Conservation (phyloP, 2,329 filamentous ascomycete species). For the Venturia effusa region DNA sequence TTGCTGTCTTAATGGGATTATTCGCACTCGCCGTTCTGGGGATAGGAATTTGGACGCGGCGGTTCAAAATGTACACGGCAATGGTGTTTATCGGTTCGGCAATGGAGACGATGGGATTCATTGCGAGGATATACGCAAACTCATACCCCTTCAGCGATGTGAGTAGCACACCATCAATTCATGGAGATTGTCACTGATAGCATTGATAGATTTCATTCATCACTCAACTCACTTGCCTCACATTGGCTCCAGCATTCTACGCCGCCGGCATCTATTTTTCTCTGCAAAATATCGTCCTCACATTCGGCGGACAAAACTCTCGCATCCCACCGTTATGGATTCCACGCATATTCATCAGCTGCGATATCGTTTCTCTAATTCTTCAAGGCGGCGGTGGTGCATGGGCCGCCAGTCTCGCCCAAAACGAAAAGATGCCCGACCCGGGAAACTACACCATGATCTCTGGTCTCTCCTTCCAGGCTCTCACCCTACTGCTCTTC, state of each 20-base stretch:
- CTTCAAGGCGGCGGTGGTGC: conserved; percentile 36
- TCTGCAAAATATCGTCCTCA: conserved; percentile 33
- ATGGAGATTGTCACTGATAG: background rate
- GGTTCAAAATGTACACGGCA: conserved; percentile 12
- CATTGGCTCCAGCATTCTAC: conserved; percentile 45
- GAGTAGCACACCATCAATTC: conserved; percentile 16
- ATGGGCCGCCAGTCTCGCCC: conserved; percentile 24
- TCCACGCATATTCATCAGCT: conserved; percentile 40
- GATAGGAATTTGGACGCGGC: conserved; percentile 6
- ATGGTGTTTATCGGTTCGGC: conserved; percentile 8
- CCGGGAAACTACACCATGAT: conserved; percentile 35
- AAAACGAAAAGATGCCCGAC: conserved; percentile 11
- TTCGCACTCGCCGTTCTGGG: conserved; percentile 13
- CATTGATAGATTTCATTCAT: conserved; percentile 43
- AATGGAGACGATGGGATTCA: conserved; percentile 11
- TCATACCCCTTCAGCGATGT: conserved; percentile 12
- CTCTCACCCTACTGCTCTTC: conserved; percentile 33
- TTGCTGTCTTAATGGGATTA: conserved; percentile 26
- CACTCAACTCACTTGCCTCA: conserved; percentile 54
- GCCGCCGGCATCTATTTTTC: conserved; percentile 58
- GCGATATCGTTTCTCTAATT: conserved; percentile 36
- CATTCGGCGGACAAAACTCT: conserved; percentile 29
- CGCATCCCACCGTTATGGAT: conserved; percentile 35
- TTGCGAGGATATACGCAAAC: conserved; percentile 11
- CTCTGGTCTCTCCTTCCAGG: conserved; percentile 34